phyloP scores from a whole-genome alignment of 1,139 yeast species.

The Entelexis sorbosivorans region DNA sequence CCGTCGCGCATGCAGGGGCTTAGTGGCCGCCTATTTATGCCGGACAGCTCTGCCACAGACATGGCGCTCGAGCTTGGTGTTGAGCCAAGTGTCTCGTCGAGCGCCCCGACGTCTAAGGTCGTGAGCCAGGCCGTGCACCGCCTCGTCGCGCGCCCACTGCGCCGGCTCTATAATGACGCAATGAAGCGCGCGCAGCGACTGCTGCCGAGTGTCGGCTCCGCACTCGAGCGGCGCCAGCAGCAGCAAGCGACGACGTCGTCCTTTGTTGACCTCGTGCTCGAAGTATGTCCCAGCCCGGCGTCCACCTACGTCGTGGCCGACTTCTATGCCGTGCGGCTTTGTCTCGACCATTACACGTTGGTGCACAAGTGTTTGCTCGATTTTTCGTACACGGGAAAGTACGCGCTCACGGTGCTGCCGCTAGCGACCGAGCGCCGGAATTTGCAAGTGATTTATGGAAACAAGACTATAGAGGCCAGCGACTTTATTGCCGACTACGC shows the following conservation, averaged over 20 bases:
- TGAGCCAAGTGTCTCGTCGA: slow-evolving; percentile 4
- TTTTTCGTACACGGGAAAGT: slow-evolving; percentile 10
- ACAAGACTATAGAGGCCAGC: background rate
- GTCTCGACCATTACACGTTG: slow-evolving; percentile 19
- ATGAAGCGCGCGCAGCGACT: background rate
- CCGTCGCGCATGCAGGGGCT: background rate
- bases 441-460: background rate
- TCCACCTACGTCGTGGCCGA: slow-evolving; percentile 8
- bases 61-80: slow-evolving; percentile 5
- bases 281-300: background rate
- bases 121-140: slow-evolving; percentile 12
- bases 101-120: slow-evolving; percentile 5
- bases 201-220: background rate
- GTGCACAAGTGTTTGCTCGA: slow-evolving; percentile 10
- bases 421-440: slow-evolving; percentile 9
- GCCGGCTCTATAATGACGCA: background rate
- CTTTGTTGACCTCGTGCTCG: background rate
- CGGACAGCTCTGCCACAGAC: slow-evolving; percentile 7
- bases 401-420: slow-evolving; percentile 18
- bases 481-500: slow-evolving; percentile 20
- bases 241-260: background rate
- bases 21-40: background rate
- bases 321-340: slow-evolving; percentile 18
- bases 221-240: background rate
- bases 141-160: slow-evolving; percentile 11